Conservation (phyloP, 768 basidiomycete species). For the Leccinum obscurum region DNA sequence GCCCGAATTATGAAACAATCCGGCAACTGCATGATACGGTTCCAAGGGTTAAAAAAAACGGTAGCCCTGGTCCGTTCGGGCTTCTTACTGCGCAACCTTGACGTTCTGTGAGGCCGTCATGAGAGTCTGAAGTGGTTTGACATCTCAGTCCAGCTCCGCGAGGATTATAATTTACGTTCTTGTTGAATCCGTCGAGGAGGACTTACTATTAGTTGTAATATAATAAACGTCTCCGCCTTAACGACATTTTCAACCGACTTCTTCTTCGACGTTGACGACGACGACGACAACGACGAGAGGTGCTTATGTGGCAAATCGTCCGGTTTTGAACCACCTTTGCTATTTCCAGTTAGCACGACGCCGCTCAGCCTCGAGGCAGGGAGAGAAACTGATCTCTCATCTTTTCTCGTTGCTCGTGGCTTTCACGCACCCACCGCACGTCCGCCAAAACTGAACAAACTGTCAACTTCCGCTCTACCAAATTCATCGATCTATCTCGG, state of each 20-base stretch:
- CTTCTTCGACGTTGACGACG: conserved; percentile 13
- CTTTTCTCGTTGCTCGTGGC: conserved; percentile 35
- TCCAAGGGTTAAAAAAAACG: background rate
- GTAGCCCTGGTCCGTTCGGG: background rate
- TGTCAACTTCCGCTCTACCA: conserved; percentile 31
- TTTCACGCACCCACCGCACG: conserved; percentile 38
- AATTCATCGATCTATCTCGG: conserved; percentile 31
- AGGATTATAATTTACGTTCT: background rate
- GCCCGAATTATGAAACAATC: conserved; percentile 1
- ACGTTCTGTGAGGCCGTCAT: background rate
- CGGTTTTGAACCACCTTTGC: conserved; percentile 15
- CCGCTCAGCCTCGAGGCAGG: conserved; percentile 33
- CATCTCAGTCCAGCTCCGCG: conserved; percentile 8
- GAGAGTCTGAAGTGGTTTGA: conserved; percentile 6
- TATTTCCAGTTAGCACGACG: conserved; percentile 21
- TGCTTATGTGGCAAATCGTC: conserved; percentile 8
- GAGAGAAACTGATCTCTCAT: conserved; percentile 23
- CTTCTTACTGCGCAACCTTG: conserved; percentile 15
- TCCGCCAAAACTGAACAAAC: conserved; percentile 31
- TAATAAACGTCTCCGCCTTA: conserved; percentile 25
- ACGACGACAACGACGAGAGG: background rate
- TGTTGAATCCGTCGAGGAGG: background rate
- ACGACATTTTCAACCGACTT: conserved; percentile 18
- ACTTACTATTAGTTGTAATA: background rate
- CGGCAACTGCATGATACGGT: background rate